Conservation (phyloP, 208 protist species). For the Trypanosoma cruzi region DNA sequence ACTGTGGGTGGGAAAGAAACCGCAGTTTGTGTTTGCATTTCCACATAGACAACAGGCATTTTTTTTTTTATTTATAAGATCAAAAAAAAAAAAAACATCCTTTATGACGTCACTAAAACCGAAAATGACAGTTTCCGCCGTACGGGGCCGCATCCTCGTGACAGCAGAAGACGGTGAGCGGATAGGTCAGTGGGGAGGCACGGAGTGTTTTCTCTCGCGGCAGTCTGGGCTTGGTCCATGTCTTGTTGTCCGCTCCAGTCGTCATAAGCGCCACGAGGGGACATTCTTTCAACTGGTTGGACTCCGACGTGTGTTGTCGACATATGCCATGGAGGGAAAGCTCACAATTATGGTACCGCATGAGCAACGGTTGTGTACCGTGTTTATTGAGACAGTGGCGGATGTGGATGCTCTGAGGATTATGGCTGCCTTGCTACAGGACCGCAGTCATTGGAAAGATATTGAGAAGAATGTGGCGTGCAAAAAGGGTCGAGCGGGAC, state of each 20-base stretch:
- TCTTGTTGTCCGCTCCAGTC: constrained; percentile 71
- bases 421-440: constrained; percentile 70
- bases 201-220: constrained; percentile 82
- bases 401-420: constrained; percentile 63
- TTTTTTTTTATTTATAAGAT: too few relatives aligned
- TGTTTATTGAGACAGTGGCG: constrained; percentile 65
- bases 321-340: constrained; percentile 56
- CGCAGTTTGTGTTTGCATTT: too few relatives aligned
- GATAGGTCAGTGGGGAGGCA: constrained; percentile 82
- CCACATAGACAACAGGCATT: too few relatives aligned
- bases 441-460: constrained; percentile 43
- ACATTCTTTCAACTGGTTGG: constrained; percentile 72
- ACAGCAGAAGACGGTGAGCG: constrained; percentile 60
- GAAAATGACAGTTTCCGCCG: constrained; percentile 60
- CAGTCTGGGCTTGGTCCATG: constrained; percentile 73
- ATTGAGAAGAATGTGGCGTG: constrained; percentile 77
- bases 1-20: too few relatives aligned
- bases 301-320: constrained; percentile 55
- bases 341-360: constrained; percentile 75
- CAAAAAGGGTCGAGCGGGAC: constrained; percentile 12
- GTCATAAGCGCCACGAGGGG: constrained; percentile 59
- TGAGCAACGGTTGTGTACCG: constrained; percentile 45
- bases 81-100: background rate
- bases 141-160: constrained; percentile 66
- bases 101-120: constrained; percentile 32